Base-by-base conservation (phyloP, 352 stramenopile genomes). In the Globisporangium lucens region DNA sequence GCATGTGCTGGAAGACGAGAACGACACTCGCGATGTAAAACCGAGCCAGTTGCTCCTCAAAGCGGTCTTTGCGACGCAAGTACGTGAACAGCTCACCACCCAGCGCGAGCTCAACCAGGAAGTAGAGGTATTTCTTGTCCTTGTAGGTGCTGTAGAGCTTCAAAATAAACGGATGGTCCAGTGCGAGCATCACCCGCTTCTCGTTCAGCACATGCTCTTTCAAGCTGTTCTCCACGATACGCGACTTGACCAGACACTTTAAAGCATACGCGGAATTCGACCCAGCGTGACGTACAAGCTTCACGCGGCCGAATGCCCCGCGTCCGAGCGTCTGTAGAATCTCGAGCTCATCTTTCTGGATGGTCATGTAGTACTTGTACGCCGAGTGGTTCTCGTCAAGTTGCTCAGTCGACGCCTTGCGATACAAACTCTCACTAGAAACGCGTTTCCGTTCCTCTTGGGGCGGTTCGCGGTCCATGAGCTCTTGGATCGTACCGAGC, bases 41-140 rank as follows among this genome's bases (percentile, higher is more conserved):
- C 49, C 82, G 80, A 12, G 85, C 87, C 3, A 94, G 63, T 2
- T 82, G 76, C 35, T 94, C 85, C 29, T 91, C 79, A 60, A 97
- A 91, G 6, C 86, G 76, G 41, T 93, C 83, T 43, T 66, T 74
- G 8, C 85, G 79, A 7, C 89, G 77, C 64, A 98, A 70, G 65
- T 97, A 95, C 51, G 91, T 97, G 78, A 97, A 98, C 7, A 98
- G 81, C 71, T 98, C 94, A 6, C 93, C 94, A 9, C 93, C 94
- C 20, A 94, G 71, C 5, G 96, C 90, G 17, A 96, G 89, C 60
- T 98, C 94, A n/a, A 98, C 81, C 0, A 98, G 74, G 66, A 98
- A 86, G 67, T 97, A 98, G 10, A 98, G 74, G 62, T 89, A 92
- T 30, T 89, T 93, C 59, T 79, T 84, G 74, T 98, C 92, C 73